These are phyloP conservation scores for Pulveroboletus sp. DNA, from an alignment of 768 basidiomycete species.

Conservation along the genomic window DNA sequence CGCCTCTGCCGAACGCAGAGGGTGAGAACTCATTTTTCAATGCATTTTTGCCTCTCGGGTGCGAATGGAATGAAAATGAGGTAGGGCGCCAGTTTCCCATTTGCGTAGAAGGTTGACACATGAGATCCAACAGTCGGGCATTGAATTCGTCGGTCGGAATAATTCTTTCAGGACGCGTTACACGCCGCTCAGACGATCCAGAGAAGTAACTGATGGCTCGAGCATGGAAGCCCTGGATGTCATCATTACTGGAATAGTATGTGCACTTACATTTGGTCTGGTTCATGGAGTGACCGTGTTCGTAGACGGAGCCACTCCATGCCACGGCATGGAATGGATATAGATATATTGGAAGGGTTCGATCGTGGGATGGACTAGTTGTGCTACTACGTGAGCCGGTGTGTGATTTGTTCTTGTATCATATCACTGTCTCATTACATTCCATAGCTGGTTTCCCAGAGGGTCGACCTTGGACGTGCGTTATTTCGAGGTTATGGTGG, in stretches of 20 bases:
- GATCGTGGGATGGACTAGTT: slow-evolving; percentile 57
- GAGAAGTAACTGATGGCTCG: slow-evolving; percentile 12
- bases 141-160: slow-evolving; percentile 31
- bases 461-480: slow-evolving; percentile 32
- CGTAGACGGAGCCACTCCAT: slow-evolving; percentile 44
- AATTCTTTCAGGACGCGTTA: slow-evolving; percentile 40
- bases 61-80: slow-evolving; percentile 33
- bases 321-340: slow-evolving; percentile 55
- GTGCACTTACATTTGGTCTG: slow-evolving; percentile 12
- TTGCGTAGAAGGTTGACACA: not conserved
- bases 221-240: slow-evolving; percentile 37
- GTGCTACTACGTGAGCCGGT: slow-evolving; percentile 52
- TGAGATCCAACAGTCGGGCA: slow-evolving; percentile 20
- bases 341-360: slow-evolving; percentile 52
- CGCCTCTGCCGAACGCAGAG: slow-evolving; percentile 34
- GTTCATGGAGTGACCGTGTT: not conserved
- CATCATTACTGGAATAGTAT: slow-evolving; percentile 50
- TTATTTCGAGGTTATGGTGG: slow-evolving; percentile 50
- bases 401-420: slow-evolving; percentile 15
- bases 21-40: slow-evolving; percentile 37
- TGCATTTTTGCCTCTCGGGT: slow-evolving; percentile 45
- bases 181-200: slow-evolving; percentile 25
- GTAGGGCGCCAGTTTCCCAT: slow-evolving; percentile 2
- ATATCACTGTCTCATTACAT: slow-evolving; percentile 2
- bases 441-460: slow-evolving; percentile 21